phyloP scores from a whole-genome alignment of 768 basidiomycete genomes.

The Naganishia onofrii region DNA sequence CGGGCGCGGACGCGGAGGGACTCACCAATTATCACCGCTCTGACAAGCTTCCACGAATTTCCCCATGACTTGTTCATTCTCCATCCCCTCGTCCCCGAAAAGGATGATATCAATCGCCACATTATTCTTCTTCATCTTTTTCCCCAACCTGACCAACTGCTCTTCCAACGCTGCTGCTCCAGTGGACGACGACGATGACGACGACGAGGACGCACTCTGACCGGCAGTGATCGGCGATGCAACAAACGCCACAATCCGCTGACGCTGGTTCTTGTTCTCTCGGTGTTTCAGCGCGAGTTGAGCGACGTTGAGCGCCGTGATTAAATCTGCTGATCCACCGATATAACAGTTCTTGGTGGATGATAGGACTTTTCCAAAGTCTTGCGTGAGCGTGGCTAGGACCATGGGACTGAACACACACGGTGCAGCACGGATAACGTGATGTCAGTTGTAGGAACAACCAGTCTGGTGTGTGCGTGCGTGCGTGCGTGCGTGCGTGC shows the following conservation, averaged over 20 bases:
- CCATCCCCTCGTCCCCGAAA: constrained; percentile 72
- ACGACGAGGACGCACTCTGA: background rate
- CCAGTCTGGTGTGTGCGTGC: too few relatives aligned
- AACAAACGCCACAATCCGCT: constrained; percentile 90
- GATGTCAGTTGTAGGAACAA: too few relatives aligned
- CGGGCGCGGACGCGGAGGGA: too few relatives aligned
- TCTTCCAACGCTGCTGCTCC: constrained; percentile 56
- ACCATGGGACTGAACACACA: constrained; percentile 76
- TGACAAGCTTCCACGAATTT: constrained; percentile 78
- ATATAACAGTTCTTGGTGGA: constrained; percentile 71
- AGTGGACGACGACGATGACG: background rate
- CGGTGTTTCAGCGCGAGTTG: constrained; percentile 95
- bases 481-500: too few relatives aligned
- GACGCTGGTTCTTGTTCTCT: constrained; percentile 96
- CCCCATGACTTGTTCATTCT: constrained; percentile 65
- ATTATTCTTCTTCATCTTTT: constrained; percentile 99
- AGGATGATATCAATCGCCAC: constrained; percentile 87
- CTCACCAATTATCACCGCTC: constrained; percentile 79
- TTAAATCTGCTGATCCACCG: constrained; percentile 77
- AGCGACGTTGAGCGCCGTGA: constrained; percentile 86
- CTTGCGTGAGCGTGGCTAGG: constrained; percentile 91
- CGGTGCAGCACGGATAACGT: too few relatives aligned
- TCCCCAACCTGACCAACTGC: constrained; percentile 80
- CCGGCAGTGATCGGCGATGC: constrained; percentile 63
- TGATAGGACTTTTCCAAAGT: constrained; percentile 83